These are phyloP conservation scores for Irpex lacteus DNA, from an alignment of 1,284 basidiomycete genomes.

Conservation along the genomic window DNA sequence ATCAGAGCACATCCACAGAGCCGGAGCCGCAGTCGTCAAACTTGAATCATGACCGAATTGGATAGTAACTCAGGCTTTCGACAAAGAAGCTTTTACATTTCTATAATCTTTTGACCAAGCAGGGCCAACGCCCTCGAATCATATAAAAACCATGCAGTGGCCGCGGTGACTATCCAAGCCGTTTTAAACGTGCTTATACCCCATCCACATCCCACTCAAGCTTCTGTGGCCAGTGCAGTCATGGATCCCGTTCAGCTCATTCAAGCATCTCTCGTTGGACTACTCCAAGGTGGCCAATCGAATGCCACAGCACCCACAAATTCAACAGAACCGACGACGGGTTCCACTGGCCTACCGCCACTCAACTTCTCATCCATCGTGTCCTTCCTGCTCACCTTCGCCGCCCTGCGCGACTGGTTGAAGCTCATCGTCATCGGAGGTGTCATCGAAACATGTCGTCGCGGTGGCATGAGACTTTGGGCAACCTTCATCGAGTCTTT, in stretches of 20 bases:
- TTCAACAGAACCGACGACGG: neutral
- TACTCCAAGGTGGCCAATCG: slow-evolving; percentile 1
- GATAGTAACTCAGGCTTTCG: neutral
- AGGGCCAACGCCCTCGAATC: neutral
- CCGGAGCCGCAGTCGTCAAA: too few relatives aligned
- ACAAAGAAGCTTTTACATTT: too few relatives aligned
- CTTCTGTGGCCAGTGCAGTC: neutral
- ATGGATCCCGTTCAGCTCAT: slow-evolving; percentile 3
- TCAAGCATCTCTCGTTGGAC: slow-evolving; percentile 5
- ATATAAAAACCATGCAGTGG: too few relatives aligned
- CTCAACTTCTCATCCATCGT: slow-evolving; percentile 37
- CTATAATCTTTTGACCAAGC: neutral
- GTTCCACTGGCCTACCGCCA: neutral
- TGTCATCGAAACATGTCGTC: slow-evolving; percentile 54
- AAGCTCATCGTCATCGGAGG: slow-evolving; percentile 63
- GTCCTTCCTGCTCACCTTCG: slow-evolving; percentile 36
- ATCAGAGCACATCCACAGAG: too few relatives aligned
- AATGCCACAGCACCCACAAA: slow-evolving; percentile 4
- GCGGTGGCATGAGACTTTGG: slow-evolving; percentile 42
- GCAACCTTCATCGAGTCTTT: slow-evolving; percentile 45
- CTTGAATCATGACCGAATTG: neutral
- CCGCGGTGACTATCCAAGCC: neutral
- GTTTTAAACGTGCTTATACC: neutral
- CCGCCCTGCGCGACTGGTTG: slow-evolving; percentile 60
- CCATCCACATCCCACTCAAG: neutral